Evolutionary conservation across 176 grass and related monocot species (phyloP).

Genomic region (Cocos nucifera): DNA sequence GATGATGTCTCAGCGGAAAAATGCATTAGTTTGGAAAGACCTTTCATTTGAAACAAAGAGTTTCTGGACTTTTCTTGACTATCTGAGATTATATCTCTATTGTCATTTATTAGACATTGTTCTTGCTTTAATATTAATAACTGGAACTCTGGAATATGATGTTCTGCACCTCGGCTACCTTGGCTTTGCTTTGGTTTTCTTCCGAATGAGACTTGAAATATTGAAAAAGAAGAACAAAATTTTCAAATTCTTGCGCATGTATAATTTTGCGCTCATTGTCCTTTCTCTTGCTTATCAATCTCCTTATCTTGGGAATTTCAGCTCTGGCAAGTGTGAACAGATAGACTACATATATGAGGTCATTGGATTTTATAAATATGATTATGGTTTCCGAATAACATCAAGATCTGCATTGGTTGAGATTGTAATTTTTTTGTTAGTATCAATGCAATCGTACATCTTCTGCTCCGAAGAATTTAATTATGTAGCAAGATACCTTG

Average conservation of each 20-base stretch:
- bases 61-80: constrained; percentile 98
- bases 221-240: constrained; percentile 93
- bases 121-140: constrained; percentile 91
- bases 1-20: constrained; percentile 80
- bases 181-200: constrained; percentile 94
- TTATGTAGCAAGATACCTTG: constrained; percentile 91
- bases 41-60: constrained; percentile 99
- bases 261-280: constrained; percentile 92
- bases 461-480: constrained; percentile 85
- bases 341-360: constrained; percentile 91
- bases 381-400: constrained; percentile 97
- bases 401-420: constrained; percentile 94
- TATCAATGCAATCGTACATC: constrained; percentile 91
- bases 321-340: constrained; percentile 79
- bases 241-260: constrained; percentile 87
- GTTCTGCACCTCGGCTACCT: constrained; percentile 96
- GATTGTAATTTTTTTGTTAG: constrained; percentile 91
- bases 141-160: constrained; percentile 95
- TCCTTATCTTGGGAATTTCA: constrained; percentile 90
- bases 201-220: constrained; percentile 96
- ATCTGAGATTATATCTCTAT: constrained; percentile 75
- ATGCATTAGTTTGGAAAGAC: constrained; percentile 77
- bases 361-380: constrained; percentile 96
- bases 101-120: constrained; percentile 98
- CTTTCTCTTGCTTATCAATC: constrained; percentile 97